phyloP scores from a whole-genome alignment of 2,329 filamentous ascomycete species.

The Madurella mycetomatis region DNA sequence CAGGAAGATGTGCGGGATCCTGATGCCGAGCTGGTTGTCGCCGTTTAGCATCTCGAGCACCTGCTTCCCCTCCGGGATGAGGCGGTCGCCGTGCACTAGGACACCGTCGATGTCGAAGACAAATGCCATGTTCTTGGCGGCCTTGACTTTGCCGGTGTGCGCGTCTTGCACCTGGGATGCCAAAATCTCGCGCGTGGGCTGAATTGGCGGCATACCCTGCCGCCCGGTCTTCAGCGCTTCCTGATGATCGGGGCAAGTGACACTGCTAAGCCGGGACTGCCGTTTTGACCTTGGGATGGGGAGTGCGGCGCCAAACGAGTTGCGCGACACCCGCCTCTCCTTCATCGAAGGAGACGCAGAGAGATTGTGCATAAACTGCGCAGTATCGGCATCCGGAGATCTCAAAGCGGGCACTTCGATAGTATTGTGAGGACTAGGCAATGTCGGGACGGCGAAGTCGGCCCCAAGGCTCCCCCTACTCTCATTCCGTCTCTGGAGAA shows the following conservation, averaged over 20 bases:
- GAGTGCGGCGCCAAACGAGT: conserved; percentile 69
- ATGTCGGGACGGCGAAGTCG: conserved; percentile 20
- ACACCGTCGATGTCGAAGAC: conserved; percentile 78
- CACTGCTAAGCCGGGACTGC: conserved; percentile 62
- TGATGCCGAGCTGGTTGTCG: conserved; percentile 73
- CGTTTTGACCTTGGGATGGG: conserved; percentile 69
- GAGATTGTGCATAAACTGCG: conserved; percentile 68
- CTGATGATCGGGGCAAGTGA: conserved; percentile 39
- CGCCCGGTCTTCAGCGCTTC: conserved; percentile 38
- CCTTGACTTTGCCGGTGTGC: conserved; percentile 58
- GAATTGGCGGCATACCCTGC: conserved; percentile 54
- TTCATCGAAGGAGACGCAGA: conserved; percentile 63
- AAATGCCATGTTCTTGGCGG: conserved; percentile 76
- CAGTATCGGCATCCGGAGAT: conserved; percentile 63
- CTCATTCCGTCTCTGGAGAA: neutral
- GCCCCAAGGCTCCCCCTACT: conserved; percentile 15
- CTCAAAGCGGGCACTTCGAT: conserved; percentile 67
- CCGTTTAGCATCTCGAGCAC: conserved; percentile 68
- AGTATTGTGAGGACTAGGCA: conserved; percentile 40
- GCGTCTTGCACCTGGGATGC: conserved; percentile 67
- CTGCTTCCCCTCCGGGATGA: conserved; percentile 63
- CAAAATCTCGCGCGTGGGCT: conserved; percentile 62
- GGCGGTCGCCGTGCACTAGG: conserved; percentile 65
- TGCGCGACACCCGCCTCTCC: conserved; percentile 64
- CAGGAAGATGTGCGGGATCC: conserved; percentile 70